Conservation (phyloP, 2,329 filamentous ascomycete species). For the Ascochyta koolunga region DNA sequence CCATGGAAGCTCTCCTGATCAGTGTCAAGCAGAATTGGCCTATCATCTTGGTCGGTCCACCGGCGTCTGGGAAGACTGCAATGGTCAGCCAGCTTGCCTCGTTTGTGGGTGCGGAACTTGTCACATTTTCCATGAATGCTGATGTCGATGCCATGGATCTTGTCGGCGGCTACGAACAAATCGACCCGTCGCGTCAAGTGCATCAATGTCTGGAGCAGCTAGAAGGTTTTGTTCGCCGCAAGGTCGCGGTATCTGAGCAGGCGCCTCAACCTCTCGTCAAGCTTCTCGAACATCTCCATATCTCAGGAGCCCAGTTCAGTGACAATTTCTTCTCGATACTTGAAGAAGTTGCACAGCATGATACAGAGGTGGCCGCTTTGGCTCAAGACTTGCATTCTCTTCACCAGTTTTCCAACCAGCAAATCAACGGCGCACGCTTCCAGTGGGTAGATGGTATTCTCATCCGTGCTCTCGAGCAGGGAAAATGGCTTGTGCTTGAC, state of each 20-base stretch:
- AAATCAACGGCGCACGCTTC: constrained; percentile 77
- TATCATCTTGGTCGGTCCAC: constrained; percentile 83
- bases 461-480: constrained; percentile 82
- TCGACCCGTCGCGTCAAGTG: constrained; percentile 77
- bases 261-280: constrained; percentile 13
- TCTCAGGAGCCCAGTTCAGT: neutral
- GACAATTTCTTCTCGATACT: constrained; percentile 19
- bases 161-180: constrained; percentile 94
- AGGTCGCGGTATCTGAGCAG: constrained; percentile 22
- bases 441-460: constrained; percentile 96
- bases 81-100: constrained; percentile 82
- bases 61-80: constrained; percentile 85
- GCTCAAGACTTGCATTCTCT: constrained; percentile 59
- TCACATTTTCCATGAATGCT: constrained; percentile 87
- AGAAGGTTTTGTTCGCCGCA: constrained; percentile 57
- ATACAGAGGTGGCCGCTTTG: constrained; percentile 35
- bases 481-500: constrained; percentile 92
- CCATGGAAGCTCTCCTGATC: constrained; percentile 85
- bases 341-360: constrained; percentile 17
- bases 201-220: constrained; percentile 65
- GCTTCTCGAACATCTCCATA: constrained; percentile 33
- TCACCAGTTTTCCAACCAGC: constrained; percentile 58
- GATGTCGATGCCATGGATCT: constrained; percentile 98
- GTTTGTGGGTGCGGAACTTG: constrained; percentile 73
- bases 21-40: constrained; percentile 88